These are phyloP conservation scores for Spongospora subterranea DNA, from an alignment of 208 protist species.

Conservation along the genomic window DNA sequence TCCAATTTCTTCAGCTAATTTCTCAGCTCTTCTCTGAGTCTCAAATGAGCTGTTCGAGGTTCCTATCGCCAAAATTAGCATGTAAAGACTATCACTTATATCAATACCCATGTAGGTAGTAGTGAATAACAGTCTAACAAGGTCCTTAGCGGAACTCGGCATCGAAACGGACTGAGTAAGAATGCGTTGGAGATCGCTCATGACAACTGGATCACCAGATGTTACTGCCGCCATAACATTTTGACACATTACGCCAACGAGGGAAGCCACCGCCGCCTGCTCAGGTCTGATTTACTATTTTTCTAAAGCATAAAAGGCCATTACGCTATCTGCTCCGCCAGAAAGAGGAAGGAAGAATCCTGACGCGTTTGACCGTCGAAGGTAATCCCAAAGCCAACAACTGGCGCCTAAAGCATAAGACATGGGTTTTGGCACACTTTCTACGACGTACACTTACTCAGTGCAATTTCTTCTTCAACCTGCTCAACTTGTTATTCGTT, in stretches of 20 bases:
- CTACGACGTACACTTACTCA: background rate
- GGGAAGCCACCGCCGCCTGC: background rate
- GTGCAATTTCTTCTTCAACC: slow-evolving; percentile 52
- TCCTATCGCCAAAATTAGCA: background rate
- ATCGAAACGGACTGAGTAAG: background rate
- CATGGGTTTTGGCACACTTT: background rate
- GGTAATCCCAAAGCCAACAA: slow-evolving; percentile 49
- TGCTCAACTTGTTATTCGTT: background rate
- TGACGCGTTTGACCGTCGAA: slow-evolving; percentile 1
- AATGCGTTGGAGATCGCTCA: background rate
- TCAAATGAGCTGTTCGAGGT: slow-evolving; percentile 34
- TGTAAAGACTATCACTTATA: background rate
- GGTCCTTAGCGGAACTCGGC: background rate
- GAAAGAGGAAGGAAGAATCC: slow-evolving; percentile 56
- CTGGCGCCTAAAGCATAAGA: background rate
- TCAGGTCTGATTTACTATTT: background rate
- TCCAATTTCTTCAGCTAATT: slow-evolving; percentile 68
- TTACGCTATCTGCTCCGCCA: slow-evolving; percentile 48
- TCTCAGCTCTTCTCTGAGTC: slow-evolving; percentile 54
- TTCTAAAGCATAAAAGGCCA: background rate
- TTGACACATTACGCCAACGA: slow-evolving; percentile 32
- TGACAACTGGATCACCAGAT: background rate
- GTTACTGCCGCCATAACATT: background rate
- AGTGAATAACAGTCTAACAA: background rate
- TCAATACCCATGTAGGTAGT: slow-evolving; percentile 45